Percentiles rank a stretch among this genome's conserved stretches.
These are phyloP conservation scores for Phytophthora lateralis DNA, from an alignment of 352 stramenopile species.

Conservation along the genomic window DNA sequence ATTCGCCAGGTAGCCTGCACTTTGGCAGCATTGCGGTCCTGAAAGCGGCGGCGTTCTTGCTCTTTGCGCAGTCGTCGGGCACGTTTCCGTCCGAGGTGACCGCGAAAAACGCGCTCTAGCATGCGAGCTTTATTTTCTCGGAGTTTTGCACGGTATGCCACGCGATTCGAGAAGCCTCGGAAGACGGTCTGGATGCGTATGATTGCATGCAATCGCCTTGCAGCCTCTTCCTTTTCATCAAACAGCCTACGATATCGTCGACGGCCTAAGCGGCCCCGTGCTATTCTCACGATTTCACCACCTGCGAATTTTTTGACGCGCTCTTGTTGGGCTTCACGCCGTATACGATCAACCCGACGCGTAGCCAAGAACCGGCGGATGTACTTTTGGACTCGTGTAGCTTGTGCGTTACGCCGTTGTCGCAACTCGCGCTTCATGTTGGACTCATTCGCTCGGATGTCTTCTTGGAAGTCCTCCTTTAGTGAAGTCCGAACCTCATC, in stretches of 20 bases:
- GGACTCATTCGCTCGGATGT: conserved; percentile 59
- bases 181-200: conserved; percentile 69
- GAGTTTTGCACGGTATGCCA: conserved; percentile 47
- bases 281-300: conserved; percentile 67
- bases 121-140: conserved; percentile 49
- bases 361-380: conserved; percentile 61
- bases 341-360: conserved; percentile 35
- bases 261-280: conserved; percentile 63
- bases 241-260: conserved; percentile 44
- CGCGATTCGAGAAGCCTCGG: conserved; percentile 66
- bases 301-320: conserved; percentile 58
- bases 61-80: conserved; percentile 50
- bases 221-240: conserved; percentile 19
- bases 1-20: conserved; percentile 91
- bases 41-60: conserved; percentile 42
- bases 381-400: conserved; percentile 59
- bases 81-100: conserved; percentile 53
- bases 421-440: conserved; percentile 50
- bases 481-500: conserved; percentile 45
- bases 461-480: conserved; percentile 45
- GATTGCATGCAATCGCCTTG: conserved; percentile 36
- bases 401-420: conserved; percentile 49
- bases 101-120: conserved; percentile 79
- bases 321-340: conserved; percentile 42
- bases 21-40: conserved; percentile 71